These are phyloP conservation scores for Gentiana straminea DNA, from an alignment of 257 asterid species.

Conservation along the genomic window DNA sequence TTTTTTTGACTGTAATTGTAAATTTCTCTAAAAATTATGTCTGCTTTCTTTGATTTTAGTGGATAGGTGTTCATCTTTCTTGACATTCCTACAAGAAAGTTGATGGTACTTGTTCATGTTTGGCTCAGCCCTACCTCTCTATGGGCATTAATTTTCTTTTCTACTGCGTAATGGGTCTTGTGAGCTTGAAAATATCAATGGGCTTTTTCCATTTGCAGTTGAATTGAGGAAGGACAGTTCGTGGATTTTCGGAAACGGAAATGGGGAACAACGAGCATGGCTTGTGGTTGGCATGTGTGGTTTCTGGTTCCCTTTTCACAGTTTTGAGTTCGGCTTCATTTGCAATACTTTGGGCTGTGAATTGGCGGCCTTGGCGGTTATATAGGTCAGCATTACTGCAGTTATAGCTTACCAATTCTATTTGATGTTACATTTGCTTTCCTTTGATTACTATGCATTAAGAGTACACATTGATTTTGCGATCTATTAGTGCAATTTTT, in stretches of 20 bases:
- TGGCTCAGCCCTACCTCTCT: neutral
- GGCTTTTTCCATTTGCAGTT: constrained; percentile 9
- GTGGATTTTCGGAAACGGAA: constrained; percentile 19
- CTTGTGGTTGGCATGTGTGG: constrained; percentile 74
- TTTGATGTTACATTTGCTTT: neutral
- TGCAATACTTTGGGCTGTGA: constrained; percentile 88
- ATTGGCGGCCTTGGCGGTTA: constrained; percentile 99
- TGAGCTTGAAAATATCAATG: too few relatives aligned
- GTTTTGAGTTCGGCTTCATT: constrained; percentile 76
- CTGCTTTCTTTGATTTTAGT: neutral
- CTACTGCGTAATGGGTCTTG: too few relatives aligned
- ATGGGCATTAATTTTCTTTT: neutral
- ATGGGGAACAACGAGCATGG: constrained; percentile 58
- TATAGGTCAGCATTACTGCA: constrained; percentile 42
- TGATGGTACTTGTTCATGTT: neutral
- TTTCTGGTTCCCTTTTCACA: constrained; percentile 77
- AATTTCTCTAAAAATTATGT: neutral
- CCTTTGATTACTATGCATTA: too few relatives aligned
- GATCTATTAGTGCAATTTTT: too few relatives aligned
- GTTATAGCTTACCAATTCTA: neutral
- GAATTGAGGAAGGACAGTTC: constrained; percentile 27
- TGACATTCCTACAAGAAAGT: too few relatives aligned
- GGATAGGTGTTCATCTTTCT: too few relatives aligned
- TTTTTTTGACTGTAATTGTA: neutral
- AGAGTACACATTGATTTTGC: too few relatives aligned